Base-by-base conservation (phyloP, 2,329 filamentous ascomycete species). In the Ceratocystis variospora region DNA sequence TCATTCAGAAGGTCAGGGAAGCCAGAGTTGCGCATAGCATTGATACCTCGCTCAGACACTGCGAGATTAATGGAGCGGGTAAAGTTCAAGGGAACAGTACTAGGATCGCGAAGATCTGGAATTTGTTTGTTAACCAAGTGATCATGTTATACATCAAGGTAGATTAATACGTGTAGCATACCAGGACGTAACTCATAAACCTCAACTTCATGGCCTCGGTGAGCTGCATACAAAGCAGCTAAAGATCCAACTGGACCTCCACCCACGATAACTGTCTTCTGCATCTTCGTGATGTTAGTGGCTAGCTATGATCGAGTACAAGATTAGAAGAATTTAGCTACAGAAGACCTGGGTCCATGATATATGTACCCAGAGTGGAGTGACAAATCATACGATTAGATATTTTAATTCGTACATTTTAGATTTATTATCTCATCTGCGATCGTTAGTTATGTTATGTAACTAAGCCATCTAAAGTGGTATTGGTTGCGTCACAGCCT, bases 41-140 rank as follows among this genome's bases (percentile, higher is more conserved):
- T 89, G 74, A 97, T 92, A 41, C 94, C 94, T 67, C 94, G 86
- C 74, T 97, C 92, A 0, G 94, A 97, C 0, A 99, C 80, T 25
- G 94, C 93, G 66, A 99, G 78, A 73, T 99, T 99, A 79, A 99
- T 99, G n/a, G 94, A 97, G 75, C 91, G 96, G 68, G 92, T 96
- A 73, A 96, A 96, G 76, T 96, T 96, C 68, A 97, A 80, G 2
- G 93, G 92, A 37, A 86, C 85, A 0, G 89, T 96, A 1, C 84
- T 82, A 1, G 88, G 86, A 74, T 95, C 86, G 50, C 94, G 86
- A 62, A 97, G 85, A 78, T 99, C 94, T 97, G 67, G 17, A 5
- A 19, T 22, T 28, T 17, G 8, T 46, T 33, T 22, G n/a, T 19
- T 8, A 41, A 31, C 64, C 31, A 67, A 41, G 62, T 41, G 28